These are phyloP conservation scores for Nicotiana sylvestris DNA, from an alignment of 257 asterid genomes.

Conservation along the genomic window DNA sequence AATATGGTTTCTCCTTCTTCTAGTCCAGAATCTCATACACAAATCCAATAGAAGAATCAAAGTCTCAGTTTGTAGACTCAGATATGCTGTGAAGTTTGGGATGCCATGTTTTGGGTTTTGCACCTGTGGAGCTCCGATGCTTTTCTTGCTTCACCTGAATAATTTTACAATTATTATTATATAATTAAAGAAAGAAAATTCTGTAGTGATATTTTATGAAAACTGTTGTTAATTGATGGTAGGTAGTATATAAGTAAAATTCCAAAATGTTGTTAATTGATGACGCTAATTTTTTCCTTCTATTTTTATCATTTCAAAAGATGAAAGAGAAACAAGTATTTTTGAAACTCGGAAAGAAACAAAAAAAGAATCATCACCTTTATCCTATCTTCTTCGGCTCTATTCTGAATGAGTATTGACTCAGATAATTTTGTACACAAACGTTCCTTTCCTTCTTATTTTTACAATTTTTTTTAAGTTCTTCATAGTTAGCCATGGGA, in stretches of 20 bases:
- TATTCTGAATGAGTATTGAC: not conserved
- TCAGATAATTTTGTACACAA: not conserved
- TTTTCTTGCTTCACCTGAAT: slow-evolving; percentile 54
- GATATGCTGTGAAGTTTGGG: slow-evolving; percentile 65
- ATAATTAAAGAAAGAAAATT: not conserved
- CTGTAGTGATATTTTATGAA: no score
- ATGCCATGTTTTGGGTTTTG: slow-evolving; percentile 57
- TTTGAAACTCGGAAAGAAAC: not conserved
- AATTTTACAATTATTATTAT: not conserved
- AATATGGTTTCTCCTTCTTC: not conserved
- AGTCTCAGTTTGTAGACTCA: slow-evolving; percentile 53
- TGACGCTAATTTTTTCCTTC: not conserved
- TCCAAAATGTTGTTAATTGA: no score
- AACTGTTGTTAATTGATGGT: no score
- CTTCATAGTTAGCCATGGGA: not conserved
- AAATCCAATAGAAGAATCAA: not conserved
- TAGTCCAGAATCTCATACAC: not conserved
- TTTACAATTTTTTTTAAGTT: not conserved
- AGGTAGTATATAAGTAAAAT: no score
- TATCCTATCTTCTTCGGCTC: not conserved
- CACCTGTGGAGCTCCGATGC: slow-evolving; percentile 32
- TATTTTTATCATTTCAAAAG: not conserved
- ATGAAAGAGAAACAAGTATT: not conserved
- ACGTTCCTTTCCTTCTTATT: not conserved
- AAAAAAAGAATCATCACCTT: not conserved